Evolutionary conservation across 129 eudicot species (phyloP), one percentile per base, ranked within the genome.

Genomic region (Deinandra increscens): DNA sequence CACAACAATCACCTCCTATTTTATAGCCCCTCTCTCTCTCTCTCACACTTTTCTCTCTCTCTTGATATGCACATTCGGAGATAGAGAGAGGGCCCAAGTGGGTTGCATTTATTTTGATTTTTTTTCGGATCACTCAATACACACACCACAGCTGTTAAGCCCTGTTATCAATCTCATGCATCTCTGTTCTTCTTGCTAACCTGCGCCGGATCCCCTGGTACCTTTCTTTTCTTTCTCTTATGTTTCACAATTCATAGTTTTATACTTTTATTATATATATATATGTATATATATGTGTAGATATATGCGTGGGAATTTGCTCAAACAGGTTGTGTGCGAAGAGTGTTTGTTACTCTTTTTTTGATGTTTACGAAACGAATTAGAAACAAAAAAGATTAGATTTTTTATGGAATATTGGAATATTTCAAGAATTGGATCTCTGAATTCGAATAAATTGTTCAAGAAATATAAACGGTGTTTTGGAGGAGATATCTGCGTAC

Each of bases 141-240:
- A 60, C 64, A 48, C 48, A 36, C 71, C 66, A 75, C 61, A 55
- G 36, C 61, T 55, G 61, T 55, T 29, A 75, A 26, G 31, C 50
- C 50, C 49, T 0, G 39, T 42, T 19, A 72, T 64, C 72, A 42
- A 66, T 67, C 48, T 75, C 69, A 76, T 77, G 71, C 55, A 58
- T 75, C 74, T 5, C 61, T 44, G 50, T 67, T 77, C 71, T 77
- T 77, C 71, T 77, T 77, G 81, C 81, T 77, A 77, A 69, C 46
- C 41, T 77, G 76, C 76, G 76, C 71, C 62, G 17, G 23, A 64
- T 31, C 4, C 72, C 59, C 43, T 53, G 79, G 81, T 77, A 77
- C 58, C 36, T 31, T 37, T 26, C 39, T 46, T 26, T 23, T 31
- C 54, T 48, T 48, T 1, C 3, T 29, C 50, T 38, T 23, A 6